Evolutionary conservation across 805 yeast genomes (phyloP).

Genomic region (Ogataea nitratoaversa): DNA sequence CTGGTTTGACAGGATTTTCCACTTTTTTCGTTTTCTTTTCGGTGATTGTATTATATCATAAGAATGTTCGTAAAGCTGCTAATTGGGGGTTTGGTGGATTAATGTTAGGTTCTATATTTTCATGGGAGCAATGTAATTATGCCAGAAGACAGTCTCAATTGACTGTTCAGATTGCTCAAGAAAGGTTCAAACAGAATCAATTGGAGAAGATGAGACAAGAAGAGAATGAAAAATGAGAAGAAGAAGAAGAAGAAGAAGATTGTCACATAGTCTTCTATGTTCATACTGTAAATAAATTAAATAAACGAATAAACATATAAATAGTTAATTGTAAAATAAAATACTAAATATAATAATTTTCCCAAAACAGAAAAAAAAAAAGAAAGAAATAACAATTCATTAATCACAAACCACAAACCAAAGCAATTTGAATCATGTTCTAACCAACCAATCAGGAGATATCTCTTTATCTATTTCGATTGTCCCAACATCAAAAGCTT

Average conservation of each 20-base stretch:
- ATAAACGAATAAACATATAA: no score
- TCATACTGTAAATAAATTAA: no score
- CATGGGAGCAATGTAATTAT: conserved; percentile 91
- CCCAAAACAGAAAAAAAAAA: background rate
- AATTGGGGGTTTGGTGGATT: conserved; percentile 86
- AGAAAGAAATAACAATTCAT: background rate
- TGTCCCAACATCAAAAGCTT: conserved; percentile 51
- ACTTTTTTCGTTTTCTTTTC: conserved; percentile 67
- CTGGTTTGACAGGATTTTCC: conserved; percentile 70
- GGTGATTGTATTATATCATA: conserved; percentile 63
- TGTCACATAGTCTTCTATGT: conserved; percentile 11
- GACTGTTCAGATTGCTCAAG: conserved; percentile 67
- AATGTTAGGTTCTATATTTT: conserved; percentile 70
- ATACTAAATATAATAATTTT: background rate
- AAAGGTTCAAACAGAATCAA: conserved; percentile 33
- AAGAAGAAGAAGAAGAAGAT: background rate
- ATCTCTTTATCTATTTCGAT: conserved; percentile 37
- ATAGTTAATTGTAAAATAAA: background rate
- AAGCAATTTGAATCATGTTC: no score
- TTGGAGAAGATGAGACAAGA: conserved; percentile 31
- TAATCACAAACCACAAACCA: no score
- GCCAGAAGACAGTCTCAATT: conserved; percentile 61
- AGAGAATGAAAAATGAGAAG: background rate
- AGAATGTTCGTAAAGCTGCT: conserved; percentile 54
- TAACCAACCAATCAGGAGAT: conserved; percentile 46